These are phyloP conservation scores for Pachysandra terminalis DNA, from an alignment of 164 flowering plant genomes.

Conservation along the genomic window DNA sequence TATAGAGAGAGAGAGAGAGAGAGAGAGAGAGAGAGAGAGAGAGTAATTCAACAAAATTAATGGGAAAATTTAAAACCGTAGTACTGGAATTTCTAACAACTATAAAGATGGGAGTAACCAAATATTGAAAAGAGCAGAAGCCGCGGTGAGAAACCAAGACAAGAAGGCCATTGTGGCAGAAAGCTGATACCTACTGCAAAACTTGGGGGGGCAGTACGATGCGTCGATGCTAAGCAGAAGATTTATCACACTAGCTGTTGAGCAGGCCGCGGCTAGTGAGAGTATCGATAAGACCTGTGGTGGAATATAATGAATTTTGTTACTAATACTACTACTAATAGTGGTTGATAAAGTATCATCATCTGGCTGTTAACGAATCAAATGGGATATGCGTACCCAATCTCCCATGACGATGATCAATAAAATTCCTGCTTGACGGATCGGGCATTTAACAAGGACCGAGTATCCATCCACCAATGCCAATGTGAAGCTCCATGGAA, in stretches of 20 bases:
- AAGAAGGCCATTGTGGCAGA: slow-evolving; percentile 74
- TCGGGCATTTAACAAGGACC: slow-evolving; percentile 27
- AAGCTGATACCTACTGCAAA: slow-evolving; percentile 60
- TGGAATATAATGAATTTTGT: no score
- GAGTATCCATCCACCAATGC: slow-evolving; percentile 48
- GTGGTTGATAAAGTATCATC: no score
- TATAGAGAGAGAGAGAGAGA: no score
- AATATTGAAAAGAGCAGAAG: slow-evolving; percentile 59
- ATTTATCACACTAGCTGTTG: no score
- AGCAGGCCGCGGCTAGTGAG: no score
- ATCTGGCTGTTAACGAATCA: neutral
- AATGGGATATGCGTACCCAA: slow-evolving; percentile 32
- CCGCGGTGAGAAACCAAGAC: slow-evolving; percentile 60
- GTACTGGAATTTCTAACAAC: no score
- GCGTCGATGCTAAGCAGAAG: no score
- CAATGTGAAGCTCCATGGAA: slow-evolving; percentile 53
- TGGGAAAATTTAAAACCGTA: no score
- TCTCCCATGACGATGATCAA: slow-evolving; percentile 38
- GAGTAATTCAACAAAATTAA: no score
- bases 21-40: no score
- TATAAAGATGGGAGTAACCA: slow-evolving; percentile 61
- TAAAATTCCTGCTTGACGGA: slow-evolving; percentile 31
- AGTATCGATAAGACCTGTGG: no score
- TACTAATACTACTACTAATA: no score
- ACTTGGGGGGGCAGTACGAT: slow-evolving; percentile 39